Evolutionary conservation across 2,329 filamentous ascomycete genomes (phyloP).

Genomic region (Ilyonectria sp.): DNA sequence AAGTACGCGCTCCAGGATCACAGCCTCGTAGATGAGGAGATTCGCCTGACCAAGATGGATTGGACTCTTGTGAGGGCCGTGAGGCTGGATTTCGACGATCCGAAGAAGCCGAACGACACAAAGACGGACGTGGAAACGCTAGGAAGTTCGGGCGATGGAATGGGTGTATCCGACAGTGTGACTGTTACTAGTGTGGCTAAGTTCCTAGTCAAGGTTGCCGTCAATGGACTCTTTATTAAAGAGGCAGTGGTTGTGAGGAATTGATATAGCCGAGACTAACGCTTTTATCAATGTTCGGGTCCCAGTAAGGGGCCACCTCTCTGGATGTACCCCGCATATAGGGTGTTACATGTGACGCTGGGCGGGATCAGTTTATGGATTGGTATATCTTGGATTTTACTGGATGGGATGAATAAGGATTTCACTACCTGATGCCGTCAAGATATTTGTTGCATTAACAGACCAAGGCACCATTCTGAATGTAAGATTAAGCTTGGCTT

Average conservation of each 20-base stretch:
- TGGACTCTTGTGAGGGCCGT: slow-evolving; percentile 56
- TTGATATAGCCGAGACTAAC: slow-evolving; percentile 1
- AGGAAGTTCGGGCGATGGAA: slow-evolving; percentile 50
- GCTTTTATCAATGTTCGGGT: too few species aligned
- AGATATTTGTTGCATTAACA: too few species aligned
- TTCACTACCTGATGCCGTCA: too few species aligned
- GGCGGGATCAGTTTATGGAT: too few species aligned
- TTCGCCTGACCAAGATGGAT: slow-evolving; percentile 52
- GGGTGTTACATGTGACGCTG: too few species aligned
- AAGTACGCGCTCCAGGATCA: slow-evolving; percentile 58
- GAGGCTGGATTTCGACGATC: slow-evolving; percentile 51
- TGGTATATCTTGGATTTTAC: too few species aligned
- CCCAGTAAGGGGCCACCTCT: too few species aligned
- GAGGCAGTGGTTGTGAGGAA: slow-evolving; percentile 38
- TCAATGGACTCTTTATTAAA: slow-evolving; percentile 43
- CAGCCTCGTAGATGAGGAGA: slow-evolving; percentile 54
- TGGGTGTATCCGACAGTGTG: slow-evolving; percentile 50
- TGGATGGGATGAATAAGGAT: too few species aligned
- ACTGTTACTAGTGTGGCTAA: slow-evolving; percentile 48
- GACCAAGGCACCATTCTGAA: too few species aligned
- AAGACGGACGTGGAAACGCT: slow-evolving; percentile 44
- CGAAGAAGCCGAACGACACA: slow-evolving; percentile 25
- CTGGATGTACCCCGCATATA: too few species aligned
- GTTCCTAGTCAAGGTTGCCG: slow-evolving; percentile 54
- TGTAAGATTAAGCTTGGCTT: too few species aligned